These are phyloP conservation scores for Eucalyptus decipiens DNA, from an alignment of 345 rosid genomes.

Conservation along the genomic window DNA sequence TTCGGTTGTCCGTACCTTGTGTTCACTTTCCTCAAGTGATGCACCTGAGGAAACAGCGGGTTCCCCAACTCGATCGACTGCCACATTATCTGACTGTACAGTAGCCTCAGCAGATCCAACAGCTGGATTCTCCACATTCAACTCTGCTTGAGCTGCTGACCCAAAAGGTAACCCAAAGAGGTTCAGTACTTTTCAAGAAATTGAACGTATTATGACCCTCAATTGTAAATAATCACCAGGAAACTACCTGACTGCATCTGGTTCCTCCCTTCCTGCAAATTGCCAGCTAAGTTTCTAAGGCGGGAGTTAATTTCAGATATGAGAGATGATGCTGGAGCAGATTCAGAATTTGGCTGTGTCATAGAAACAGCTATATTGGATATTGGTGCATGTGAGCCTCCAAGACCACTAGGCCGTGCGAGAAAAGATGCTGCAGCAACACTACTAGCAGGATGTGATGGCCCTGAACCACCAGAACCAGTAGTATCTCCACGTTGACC, in stretches of 20 bases:
- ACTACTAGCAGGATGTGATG: slow-evolving; percentile 30
- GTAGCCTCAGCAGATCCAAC: slow-evolving; percentile 7
- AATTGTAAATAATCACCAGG: background rate
- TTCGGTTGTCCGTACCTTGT: slow-evolving; percentile 17
- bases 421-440: slow-evolving; percentile 37
- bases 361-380: slow-evolving; percentile 15
- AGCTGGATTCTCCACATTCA: slow-evolving; percentile 5
- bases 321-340: slow-evolving; percentile 17
- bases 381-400: slow-evolving; percentile 10
- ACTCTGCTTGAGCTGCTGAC: slow-evolving; percentile 12
- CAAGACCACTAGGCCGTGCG: slow-evolving; percentile 15
- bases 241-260: slow-evolving; percentile 39
- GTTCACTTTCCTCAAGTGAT: slow-evolving; percentile 8
- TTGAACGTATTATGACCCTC: background rate
- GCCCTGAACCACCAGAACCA: slow-evolving; percentile 20
- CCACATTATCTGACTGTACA: slow-evolving; percentile 12
- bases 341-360: slow-evolving; percentile 8
- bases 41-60: slow-evolving; percentile 5
- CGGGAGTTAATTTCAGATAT: slow-evolving; percentile 33
- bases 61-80: slow-evolving; percentile 18
- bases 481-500: slow-evolving; percentile 29
- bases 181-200: background rate
- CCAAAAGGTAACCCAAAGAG: background rate
- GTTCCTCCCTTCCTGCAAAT: slow-evolving; percentile 38
- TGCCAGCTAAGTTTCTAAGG: slow-evolving; percentile 27